These are phyloP conservation scores for Inonotus hispidus DNA, from an alignment of 1,284 basidiomycete genomes.

Conservation along the genomic window DNA sequence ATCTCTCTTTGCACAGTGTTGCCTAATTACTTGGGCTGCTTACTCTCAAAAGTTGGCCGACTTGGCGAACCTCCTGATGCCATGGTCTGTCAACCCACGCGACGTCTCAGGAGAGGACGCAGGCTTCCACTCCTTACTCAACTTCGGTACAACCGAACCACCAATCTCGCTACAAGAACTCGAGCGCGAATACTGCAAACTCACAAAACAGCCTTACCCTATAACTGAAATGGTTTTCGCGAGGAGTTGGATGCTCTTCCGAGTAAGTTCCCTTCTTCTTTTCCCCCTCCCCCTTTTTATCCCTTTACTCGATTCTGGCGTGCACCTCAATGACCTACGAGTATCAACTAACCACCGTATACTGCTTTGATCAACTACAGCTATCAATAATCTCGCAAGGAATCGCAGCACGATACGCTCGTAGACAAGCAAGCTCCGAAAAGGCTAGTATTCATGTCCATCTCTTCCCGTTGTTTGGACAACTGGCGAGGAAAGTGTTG, in stretches of 20 bases:
- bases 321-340: too few species aligned
- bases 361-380: too few species aligned
- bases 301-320: too few species aligned
- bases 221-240: conserved; percentile 73
- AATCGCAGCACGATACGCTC: conserved; percentile 83
- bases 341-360: too few species aligned
- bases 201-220: conserved; percentile 60
- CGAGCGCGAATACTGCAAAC: conserved; percentile 69
- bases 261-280: conserved; percentile 44
- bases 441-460: conserved; percentile 51
- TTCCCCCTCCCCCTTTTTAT: neutral
- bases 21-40: neutral
- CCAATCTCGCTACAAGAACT: conserved; percentile 72
- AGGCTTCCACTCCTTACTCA: conserved; percentile 36
- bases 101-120: conserved; percentile 29
- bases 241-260: conserved; percentile 84
- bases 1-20: neutral
- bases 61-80: conserved; percentile 83
- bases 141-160: conserved; percentile 40
- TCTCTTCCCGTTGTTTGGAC: conserved; percentile 61
- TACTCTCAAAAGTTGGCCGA: conserved; percentile 68
- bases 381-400: conserved; percentile 88
- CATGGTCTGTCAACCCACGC: conserved; percentile 65
- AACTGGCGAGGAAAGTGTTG: conserved; percentile 54
- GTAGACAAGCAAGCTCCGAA: conserved; percentile 84